These are phyloP conservation scores for Dimargaris xerosporica DNA, from an alignment of 192 early-diverging fungal genomes.

Conservation along the genomic window DNA sequence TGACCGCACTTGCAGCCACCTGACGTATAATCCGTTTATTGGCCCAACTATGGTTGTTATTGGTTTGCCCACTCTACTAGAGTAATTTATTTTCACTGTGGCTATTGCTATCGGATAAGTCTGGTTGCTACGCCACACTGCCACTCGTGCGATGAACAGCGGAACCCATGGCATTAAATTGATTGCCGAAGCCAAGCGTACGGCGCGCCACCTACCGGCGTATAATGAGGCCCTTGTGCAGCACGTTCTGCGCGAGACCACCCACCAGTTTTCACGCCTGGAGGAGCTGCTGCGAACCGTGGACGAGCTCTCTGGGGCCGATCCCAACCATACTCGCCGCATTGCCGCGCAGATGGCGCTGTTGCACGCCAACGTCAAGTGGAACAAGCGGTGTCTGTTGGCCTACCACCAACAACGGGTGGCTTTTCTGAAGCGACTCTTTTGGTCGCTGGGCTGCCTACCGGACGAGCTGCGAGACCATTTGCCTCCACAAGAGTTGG, in stretches of 20 bases:
- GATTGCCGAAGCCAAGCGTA: constrained; percentile 51
- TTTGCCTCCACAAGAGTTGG: constrained; percentile 31
- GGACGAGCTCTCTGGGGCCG: not conserved
- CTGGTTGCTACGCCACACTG: too few relatives aligned
- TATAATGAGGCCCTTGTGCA: constrained; percentile 59
- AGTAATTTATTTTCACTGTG: too few relatives aligned
- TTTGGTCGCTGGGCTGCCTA: constrained; percentile 31
- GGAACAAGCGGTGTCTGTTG: constrained; percentile 80
- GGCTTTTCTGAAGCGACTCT: constrained; percentile 45
- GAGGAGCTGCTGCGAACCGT: not conserved
- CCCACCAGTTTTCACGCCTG: constrained; percentile 24
- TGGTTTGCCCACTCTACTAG: too few relatives aligned
- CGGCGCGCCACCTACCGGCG: constrained; percentile 34
- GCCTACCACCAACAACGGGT: constrained; percentile 68
- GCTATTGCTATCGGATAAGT: too few relatives aligned
- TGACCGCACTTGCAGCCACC: too few relatives aligned
- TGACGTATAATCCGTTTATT: too few relatives aligned
- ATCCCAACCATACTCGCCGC: not conserved
- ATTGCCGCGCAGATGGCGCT: constrained; percentile 5
- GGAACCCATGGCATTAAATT: constrained; percentile 25
- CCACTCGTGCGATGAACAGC: too few relatives aligned
- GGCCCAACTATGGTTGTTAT: too few relatives aligned
- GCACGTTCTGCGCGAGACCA: constrained; percentile 51
- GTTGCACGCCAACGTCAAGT: constrained; percentile 33
- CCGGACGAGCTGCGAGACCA: constrained; percentile 17